phyloP scores from a whole-genome alignment of 2,329 filamentous ascomycete genomes.

The Claviceps purpurea region DNA sequence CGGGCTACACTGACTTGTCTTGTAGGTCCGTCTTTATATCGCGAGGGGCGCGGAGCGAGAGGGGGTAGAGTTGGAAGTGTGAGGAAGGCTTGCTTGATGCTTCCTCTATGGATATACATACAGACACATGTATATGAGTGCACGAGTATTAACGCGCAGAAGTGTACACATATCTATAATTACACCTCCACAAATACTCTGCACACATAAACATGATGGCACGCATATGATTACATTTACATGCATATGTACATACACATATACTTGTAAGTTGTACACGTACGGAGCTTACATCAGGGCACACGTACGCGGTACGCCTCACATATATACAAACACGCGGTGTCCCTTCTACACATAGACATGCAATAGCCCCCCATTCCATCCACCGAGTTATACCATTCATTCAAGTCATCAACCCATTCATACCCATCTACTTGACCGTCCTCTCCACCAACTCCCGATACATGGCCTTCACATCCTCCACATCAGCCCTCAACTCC shows the following conservation, averaged over 20 bases:
- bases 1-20: slow-evolving; percentile 1
- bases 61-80: slow-evolving; percentile 49
- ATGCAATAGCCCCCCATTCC: too few relatives aligned
- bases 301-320: too few relatives aligned
- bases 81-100: slow-evolving; percentile 2
- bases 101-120: neutral
- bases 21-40: slow-evolving; percentile 62
- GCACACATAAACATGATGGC: too few relatives aligned
- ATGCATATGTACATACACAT: neutral
- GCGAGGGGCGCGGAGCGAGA: slow-evolving; percentile 68
- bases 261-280: neutral
- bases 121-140: too few relatives aligned
- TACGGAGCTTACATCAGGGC: too few relatives aligned
- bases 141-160: too few relatives aligned
- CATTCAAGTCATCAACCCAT: neutral
- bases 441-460: slow-evolving; percentile 80
- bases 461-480: slow-evolving; percentile 93
- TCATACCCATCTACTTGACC: slow-evolving; percentile 39
- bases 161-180: too few relatives aligned
- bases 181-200: too few relatives aligned
- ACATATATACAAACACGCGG: too few relatives aligned
- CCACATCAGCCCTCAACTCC: slow-evolving; percentile 76
- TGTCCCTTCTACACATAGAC: too few relatives aligned
- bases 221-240: neutral
- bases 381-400: too few relatives aligned